These are phyloP conservation scores for Turritis glabra DNA, from an alignment of 345 rosid genomes.

Conservation along the genomic window DNA sequence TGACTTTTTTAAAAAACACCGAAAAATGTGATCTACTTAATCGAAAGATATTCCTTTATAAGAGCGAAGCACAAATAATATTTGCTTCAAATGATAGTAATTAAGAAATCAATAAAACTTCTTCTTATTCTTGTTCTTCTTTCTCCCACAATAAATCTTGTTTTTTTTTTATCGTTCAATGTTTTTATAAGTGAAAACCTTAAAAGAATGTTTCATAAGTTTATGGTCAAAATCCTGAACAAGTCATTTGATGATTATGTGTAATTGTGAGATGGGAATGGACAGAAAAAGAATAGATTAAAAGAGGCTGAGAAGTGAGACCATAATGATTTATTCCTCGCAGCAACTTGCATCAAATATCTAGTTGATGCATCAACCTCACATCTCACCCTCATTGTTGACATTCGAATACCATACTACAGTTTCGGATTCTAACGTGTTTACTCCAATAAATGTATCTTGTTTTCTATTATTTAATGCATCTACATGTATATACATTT, in stretches of 20 bases:
- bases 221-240: constrained; percentile 4
- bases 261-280: constrained; percentile 17
- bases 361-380: constrained; percentile 29
- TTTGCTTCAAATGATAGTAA: too few species aligned
- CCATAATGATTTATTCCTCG: constrained; percentile 22
- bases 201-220: not conserved
- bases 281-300: not conserved
- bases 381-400: constrained; percentile 38
- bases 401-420: constrained; percentile 31
- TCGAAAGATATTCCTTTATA: too few species aligned
- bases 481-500: not conserved
- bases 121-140: too few species aligned
- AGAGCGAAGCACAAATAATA: too few species aligned
- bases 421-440: constrained; percentile 40
- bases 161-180: not conserved
- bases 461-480: constrained; percentile 30
- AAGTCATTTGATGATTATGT: not conserved
- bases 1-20: too few species aligned
- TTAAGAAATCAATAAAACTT: too few species aligned
- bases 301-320: constrained; percentile 22
- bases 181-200: not conserved
- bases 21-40: too few species aligned
- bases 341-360: constrained; percentile 31
- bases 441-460: constrained; percentile 25
- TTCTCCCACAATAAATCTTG: too few species aligned